Evolutionary conservation across 148 eudicot genomes (phyloP), one percentile per base, ranked within the genome.

Genomic region (Rhododendron simsii): DNA sequence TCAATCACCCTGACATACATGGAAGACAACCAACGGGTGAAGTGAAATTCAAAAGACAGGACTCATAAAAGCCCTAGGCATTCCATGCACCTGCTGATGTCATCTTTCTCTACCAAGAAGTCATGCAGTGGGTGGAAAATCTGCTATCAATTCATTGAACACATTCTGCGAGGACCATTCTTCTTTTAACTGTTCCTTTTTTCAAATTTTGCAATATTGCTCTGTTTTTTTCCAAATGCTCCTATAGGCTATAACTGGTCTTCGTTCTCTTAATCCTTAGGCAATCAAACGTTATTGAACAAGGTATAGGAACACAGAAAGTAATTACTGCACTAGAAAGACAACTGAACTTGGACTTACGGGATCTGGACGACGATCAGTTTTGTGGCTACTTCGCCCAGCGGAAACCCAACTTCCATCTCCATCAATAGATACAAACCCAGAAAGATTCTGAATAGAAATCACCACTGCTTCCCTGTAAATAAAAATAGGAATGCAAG

Each of bases 331-430:
- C 61, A 80, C 28, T 80, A 84, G 47, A 48, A 81, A 71, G 63
- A 53, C 8, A 65, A 44, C 81, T 80, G 41, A 61, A 78, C n/a
- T 59, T 41, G 28, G 41, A 87, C 89, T 89, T 92, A 96, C 99
- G 80, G 99, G 99, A 88, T 95, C 90, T 2, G 92, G 94, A 87
- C 89, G 90, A 84, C 85, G 96, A 83, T 89, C 91, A 61, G 92
- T 92, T 88, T 89, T 96, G 67, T 90, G 91, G 81, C 88, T 89
- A 83, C 86, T 86, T 76, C 89, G 91, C 85, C 91, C 92, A 8
- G 91, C 86, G 85, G 93, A 91, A 84, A 92, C 89, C 99, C 99
- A 96, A 85, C 92, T 92, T 76, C 97, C 95, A 87, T 95, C 98
- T 26, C 91, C 61, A 51, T 94, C 93, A 76, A 93, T 86, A 0